phyloP scores from a whole-genome alignment of 306 rosid species.

The Sechiopsis laciniata region DNA sequence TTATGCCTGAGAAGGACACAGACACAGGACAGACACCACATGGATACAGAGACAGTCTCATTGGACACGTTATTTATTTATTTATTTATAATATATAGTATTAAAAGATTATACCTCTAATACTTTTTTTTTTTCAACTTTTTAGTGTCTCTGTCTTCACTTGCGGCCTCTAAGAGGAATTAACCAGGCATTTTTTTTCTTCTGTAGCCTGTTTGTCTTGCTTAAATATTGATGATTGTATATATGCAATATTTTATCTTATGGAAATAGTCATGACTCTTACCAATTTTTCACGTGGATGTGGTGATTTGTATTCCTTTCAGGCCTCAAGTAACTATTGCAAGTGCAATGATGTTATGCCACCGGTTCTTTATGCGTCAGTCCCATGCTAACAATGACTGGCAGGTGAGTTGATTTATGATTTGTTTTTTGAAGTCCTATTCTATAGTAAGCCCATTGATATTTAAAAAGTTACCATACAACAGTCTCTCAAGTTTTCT shows the following conservation, averaged over 20 bases:
- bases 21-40: no score
- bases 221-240: not conserved
- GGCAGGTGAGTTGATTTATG: slow-evolving; percentile 37
- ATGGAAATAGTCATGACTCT: not conserved
- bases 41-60: no score
- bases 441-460: not conserved
- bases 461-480: not conserved
- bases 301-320: slow-evolving; percentile 20
- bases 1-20: no score
- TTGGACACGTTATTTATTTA: no score
- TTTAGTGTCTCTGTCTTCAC: not conserved
- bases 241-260: not conserved
- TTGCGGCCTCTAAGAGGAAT: not conserved
- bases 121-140: not conserved
- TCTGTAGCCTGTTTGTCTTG: not conserved
- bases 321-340: slow-evolving; percentile 55
- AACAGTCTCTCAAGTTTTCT: not conserved
- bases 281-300: slow-evolving; percentile 2
- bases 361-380: slow-evolving; percentile 47
- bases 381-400: slow-evolving; percentile 49
- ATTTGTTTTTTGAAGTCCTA: not conserved
- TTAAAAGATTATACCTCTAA: no score
- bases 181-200: not conserved
- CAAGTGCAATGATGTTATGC: slow-evolving; percentile 49
- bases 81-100: no score